A percentile compares a stretch with the other conserved stretches of the same genome.
phyloP scores from a whole-genome alignment of 2,329 filamentous ascomycete species.

The Pyricularia grisea region DNA sequence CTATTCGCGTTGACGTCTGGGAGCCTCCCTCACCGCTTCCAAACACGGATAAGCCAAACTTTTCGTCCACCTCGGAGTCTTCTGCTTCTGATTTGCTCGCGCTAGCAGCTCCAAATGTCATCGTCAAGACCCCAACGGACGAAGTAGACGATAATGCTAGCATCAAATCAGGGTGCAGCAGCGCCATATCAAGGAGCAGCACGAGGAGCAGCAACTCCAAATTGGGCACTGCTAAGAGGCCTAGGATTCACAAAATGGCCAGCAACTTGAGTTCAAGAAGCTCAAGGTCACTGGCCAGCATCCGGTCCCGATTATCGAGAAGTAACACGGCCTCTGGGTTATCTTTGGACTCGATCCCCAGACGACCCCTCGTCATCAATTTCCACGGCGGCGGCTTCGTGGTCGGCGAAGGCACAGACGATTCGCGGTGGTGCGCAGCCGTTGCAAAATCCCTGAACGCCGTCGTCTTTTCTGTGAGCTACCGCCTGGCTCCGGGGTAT shows the following conservation, averaged over 20 bases:
- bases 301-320: neutral
- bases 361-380: slow-evolving; percentile 46
- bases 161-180: neutral
- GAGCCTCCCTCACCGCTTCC: neutral
- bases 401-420: slow-evolving; percentile 52
- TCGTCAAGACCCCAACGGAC: neutral
- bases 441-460: slow-evolving; percentile 30
- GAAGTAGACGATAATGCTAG: neutral
- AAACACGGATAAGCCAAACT: neutral
- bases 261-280: neutral
- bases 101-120: neutral
- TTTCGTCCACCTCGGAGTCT: neutral
- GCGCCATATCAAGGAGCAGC: neutral
- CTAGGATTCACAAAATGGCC: neutral
- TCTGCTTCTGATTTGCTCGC: neutral
- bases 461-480: slow-evolving; percentile 55
- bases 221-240: neutral
- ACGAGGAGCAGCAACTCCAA: neutral
- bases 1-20: slow-evolving; percentile 16
- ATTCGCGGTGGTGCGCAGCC: slow-evolving; percentile 47
- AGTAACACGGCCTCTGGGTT: neutral
- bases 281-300: neutral
- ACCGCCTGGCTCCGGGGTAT: slow-evolving; percentile 56
- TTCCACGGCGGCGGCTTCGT: slow-evolving; percentile 62
- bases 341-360: neutral